Evolutionary conservation across 208 protist species (phyloP).

Genomic region (Zelonia costaricensis): DNA sequence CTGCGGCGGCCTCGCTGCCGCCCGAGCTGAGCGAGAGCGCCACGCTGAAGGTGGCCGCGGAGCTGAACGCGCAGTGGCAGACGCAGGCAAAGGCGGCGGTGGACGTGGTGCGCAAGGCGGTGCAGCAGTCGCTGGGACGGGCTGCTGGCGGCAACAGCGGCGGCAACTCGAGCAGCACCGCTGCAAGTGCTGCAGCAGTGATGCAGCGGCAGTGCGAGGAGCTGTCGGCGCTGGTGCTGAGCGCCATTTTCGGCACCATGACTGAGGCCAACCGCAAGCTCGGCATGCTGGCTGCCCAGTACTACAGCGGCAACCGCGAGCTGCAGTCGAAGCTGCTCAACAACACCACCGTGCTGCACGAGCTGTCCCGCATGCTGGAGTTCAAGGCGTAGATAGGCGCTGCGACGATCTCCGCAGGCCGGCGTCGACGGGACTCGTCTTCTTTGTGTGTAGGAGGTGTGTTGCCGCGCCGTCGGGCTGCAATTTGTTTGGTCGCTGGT

Average conservation of each 20-base stretch:
- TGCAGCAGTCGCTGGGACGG: constrained; percentile 19
- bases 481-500: too few species aligned
- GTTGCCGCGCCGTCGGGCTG: too few species aligned
- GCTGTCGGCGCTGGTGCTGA: constrained; percentile 22
- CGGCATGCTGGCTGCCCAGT: constrained; percentile 26
- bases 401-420: background rate
- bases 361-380: constrained; percentile 38
- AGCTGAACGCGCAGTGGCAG: constrained; percentile 49
- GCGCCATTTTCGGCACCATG: constrained; percentile 29
- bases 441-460: background rate
- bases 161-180: background rate
- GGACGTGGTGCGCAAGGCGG: constrained; percentile 16
- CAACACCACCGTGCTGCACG: constrained; percentile 52
- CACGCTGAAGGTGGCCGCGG: constrained; percentile 30
- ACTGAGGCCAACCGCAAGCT: constrained; percentile 54
- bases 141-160: background rate
- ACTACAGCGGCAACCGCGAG: constrained; percentile 47
- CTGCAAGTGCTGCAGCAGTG: background rate
- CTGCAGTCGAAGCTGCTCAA: constrained; percentile 57
- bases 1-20: constrained; percentile 11
- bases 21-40: constrained; percentile 21
- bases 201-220: constrained; percentile 26
- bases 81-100: constrained; percentile 14
- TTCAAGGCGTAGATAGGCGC: background rate
- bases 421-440: background rate